phyloP scores from a whole-genome alignment of 768 basidiomycete species.

The Tylopilus rubrobrunneus region DNA sequence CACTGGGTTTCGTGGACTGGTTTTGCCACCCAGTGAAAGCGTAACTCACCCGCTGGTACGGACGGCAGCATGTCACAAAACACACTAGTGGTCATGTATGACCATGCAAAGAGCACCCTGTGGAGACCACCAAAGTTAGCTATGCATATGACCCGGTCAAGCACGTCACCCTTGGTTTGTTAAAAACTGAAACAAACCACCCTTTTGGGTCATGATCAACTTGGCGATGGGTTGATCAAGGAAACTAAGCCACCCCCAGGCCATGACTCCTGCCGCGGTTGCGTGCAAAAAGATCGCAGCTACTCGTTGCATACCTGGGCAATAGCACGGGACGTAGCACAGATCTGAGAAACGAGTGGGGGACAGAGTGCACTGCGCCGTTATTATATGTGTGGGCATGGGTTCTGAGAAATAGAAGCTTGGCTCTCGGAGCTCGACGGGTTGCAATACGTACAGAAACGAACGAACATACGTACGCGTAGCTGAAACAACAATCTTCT shows the following conservation, averaged over 20 bases:
- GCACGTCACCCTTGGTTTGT: conserved; percentile 69
- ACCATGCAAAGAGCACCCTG: conserved; percentile 34
- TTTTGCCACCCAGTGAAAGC: background rate
- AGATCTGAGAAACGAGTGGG: background rate
- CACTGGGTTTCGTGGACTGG: background rate
- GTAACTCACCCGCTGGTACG: conserved; percentile 29
- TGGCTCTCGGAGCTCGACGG: no score
- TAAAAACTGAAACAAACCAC: conserved; percentile 68
- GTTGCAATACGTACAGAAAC: no score
- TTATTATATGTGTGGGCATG: no score
- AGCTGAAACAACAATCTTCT: no score
- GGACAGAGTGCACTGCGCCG: background rate
- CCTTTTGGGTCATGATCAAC: conserved; percentile 45
- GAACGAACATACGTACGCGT: no score
- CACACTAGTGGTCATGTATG: conserved; percentile 39
- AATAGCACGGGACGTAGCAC: background rate
- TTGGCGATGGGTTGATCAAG: conserved; percentile 16
- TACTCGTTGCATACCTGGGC: conserved; percentile 8
- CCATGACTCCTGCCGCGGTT: conserved; percentile 31
- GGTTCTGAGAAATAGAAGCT: no score
- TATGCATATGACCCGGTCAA: background rate
- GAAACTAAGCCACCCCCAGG: conserved; percentile 32
- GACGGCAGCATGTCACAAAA: conserved; percentile 40
- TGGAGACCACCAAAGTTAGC: background rate
- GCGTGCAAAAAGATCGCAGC: conserved; percentile 30